Evolutionary conservation across 2,329 filamentous ascomycete species (phyloP).

Genomic region (Alternaria panax): DNA sequence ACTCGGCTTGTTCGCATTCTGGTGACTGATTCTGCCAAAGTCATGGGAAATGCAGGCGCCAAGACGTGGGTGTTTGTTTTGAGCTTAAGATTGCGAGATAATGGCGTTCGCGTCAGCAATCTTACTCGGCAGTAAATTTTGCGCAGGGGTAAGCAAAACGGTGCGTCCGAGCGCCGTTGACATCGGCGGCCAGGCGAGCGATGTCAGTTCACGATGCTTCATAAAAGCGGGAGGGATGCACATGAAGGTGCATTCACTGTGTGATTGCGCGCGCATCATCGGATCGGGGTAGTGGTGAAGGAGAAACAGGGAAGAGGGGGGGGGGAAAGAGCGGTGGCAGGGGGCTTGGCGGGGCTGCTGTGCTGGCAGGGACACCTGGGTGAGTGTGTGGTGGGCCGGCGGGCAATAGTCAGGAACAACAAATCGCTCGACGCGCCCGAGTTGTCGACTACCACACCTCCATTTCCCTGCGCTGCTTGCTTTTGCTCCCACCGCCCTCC

Average conservation of each 20-base stretch:
- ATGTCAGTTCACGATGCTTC: background rate
- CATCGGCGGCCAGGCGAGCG: slow-evolving; percentile 17
- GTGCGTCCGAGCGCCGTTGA: slow-evolving; percentile 23
- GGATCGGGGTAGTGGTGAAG: slow-evolving; percentile 1
- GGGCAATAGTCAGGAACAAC: slow-evolving; percentile 20
- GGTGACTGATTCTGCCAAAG: slow-evolving; percentile 9
- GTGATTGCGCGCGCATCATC: background rate
- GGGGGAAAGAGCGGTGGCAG: slow-evolving; percentile 18
- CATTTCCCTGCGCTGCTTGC: slow-evolving; percentile 6
- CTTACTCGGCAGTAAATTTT: slow-evolving; percentile 21
- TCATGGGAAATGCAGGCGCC: slow-evolving; percentile 18
- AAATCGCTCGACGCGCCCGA: slow-evolving; percentile 15
- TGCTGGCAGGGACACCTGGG: slow-evolving; percentile 21
- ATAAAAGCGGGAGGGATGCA: background rate
- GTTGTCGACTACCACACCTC: background rate
- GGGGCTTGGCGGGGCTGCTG: slow-evolving; percentile 22
- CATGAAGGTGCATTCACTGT: background rate
- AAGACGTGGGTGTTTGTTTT: slow-evolving; percentile 29
- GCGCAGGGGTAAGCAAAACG: slow-evolving; percentile 15
- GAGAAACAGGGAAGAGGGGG: slow-evolving; percentile 9
- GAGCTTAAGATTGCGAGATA: slow-evolving; percentile 33
- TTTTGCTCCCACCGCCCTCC: slow-evolving; percentile 14
- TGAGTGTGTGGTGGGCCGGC: slow-evolving; percentile 11
- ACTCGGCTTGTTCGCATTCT: slow-evolving; percentile 13
- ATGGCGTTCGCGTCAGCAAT: slow-evolving; percentile 26